Conservation (phyloP, 306 rosid genomes). For the Leucaena leucocephala region DNA sequence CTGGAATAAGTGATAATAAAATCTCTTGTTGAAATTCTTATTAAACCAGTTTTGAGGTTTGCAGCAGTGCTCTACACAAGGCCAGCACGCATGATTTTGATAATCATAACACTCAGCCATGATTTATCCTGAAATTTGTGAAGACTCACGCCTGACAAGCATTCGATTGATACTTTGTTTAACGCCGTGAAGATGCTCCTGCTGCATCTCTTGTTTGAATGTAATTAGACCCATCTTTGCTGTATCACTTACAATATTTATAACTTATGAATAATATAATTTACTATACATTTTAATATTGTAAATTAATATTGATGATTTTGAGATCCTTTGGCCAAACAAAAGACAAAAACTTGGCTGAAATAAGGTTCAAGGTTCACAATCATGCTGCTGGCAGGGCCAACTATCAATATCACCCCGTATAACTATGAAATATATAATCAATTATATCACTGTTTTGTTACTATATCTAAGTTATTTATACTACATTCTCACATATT, state of each 20-base stretch:
- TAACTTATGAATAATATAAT: no score
- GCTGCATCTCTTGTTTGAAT: neutral
- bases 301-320: neutral
- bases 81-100: constrained; percentile 10
- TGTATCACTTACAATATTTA: no score
- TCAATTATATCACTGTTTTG: no score
- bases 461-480: no score
- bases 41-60: neutral
- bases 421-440: no score
- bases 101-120: neutral
- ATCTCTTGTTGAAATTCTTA: neutral
- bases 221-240: neutral
- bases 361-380: neutral
- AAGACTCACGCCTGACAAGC: constrained; percentile 16
- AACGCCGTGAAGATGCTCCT: neutral
- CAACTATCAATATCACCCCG: no score
- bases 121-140: constrained; percentile 6
- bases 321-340: neutral
- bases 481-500: no score
- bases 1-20: constrained; percentile 8
- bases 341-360: constrained; percentile 1
- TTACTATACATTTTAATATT: no score
- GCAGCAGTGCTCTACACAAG: constrained; percentile 14
- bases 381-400: neutral
- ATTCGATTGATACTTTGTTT: neutral